phyloP scores from a whole-genome alignment of 1,139 yeast genomes.

The Saccharomyces hybrid region DNA sequence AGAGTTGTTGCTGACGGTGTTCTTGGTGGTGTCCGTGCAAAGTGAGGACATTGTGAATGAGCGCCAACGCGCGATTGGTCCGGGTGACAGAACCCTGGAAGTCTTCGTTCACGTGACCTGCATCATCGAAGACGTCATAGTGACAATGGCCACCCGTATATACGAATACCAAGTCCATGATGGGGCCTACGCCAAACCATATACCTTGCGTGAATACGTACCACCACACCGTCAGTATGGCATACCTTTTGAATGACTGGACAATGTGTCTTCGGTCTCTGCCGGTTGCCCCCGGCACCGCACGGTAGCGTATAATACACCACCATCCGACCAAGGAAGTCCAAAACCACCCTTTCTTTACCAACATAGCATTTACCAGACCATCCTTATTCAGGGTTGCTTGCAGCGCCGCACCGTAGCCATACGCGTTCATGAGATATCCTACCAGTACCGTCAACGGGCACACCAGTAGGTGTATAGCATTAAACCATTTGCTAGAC shows the following conservation, averaged over 20 bases:
- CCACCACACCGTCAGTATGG: constrained; percentile 27
- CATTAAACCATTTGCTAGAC: background rate
- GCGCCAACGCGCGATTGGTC: constrained; percentile 5
- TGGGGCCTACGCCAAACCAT: constrained; percentile 37
- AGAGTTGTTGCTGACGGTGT: constrained; percentile 3
- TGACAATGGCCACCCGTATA: constrained; percentile 75
- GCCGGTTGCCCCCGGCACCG: constrained; percentile 5
- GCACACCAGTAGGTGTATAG: constrained; percentile 15
- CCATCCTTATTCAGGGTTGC: constrained; percentile 23
- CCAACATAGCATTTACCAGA: constrained; percentile 62
- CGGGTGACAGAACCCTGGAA: constrained; percentile 20
- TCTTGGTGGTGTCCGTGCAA: constrained; percentile 2
- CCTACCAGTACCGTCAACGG: constrained; percentile 29
- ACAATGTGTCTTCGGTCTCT: background rate
- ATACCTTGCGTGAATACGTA: constrained; percentile 26
- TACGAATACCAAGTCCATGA: constrained; percentile 80
- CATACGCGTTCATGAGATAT: constrained; percentile 17
- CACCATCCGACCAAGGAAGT: constrained; percentile 45
- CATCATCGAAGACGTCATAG: constrained; percentile 21
- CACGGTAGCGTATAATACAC: constrained; percentile 16
- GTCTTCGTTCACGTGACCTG: constrained; percentile 12
- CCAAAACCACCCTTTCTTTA: constrained; percentile 93
- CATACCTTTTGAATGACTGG: constrained; percentile 12
- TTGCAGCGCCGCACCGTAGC: constrained; percentile 4
- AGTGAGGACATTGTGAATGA: constrained; percentile 14